Percentiles rank a stretch among this genome's conserved stretches.
Evolutionary conservation across 2,329 filamentous ascomycete genomes (phyloP).

Genomic region (Fusarium euwallaceae): DNA sequence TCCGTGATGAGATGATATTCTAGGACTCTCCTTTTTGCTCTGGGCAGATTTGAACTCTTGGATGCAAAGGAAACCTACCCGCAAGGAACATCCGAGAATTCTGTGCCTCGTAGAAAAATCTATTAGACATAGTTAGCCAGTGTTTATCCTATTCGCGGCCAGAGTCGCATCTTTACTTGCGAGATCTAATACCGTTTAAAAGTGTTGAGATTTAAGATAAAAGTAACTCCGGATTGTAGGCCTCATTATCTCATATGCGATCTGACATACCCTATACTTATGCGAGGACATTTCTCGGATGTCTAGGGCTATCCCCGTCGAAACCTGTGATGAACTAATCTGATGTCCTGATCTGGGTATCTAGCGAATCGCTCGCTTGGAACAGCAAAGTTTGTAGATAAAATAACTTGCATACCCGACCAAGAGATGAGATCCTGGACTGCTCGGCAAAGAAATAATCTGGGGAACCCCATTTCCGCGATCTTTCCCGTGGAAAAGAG

Average conservation of each 20-base stretch:
- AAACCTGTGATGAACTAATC: not conserved
- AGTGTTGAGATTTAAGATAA: not conserved
- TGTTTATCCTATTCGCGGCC: not conserved
- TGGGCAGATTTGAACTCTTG: not conserved
- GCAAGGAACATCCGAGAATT: not conserved
- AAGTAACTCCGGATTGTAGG: not conserved
- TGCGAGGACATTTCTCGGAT: not conserved
- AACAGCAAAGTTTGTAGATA: not conserved
- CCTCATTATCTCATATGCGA: not conserved
- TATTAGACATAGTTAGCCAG: not conserved
- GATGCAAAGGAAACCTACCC: not conserved
- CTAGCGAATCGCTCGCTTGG: not conserved
- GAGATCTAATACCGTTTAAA: not conserved
- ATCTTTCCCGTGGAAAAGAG: slow-evolving; percentile 5
- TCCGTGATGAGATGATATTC: not conserved
- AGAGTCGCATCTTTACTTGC: not conserved
- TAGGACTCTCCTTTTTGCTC: not conserved
- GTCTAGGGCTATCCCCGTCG: not conserved
- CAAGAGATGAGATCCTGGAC: not conserved
- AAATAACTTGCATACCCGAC: not conserved
- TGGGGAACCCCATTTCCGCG: slow-evolving; percentile 2
- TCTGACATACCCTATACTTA: not conserved
- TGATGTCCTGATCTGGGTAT: not conserved
- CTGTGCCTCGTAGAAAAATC: not conserved
- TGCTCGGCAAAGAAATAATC: not conserved